These are phyloP conservation scores for Colletotrichum scovillei DNA, from an alignment of 2,329 filamentous ascomycete species.

Conservation along the genomic window DNA sequence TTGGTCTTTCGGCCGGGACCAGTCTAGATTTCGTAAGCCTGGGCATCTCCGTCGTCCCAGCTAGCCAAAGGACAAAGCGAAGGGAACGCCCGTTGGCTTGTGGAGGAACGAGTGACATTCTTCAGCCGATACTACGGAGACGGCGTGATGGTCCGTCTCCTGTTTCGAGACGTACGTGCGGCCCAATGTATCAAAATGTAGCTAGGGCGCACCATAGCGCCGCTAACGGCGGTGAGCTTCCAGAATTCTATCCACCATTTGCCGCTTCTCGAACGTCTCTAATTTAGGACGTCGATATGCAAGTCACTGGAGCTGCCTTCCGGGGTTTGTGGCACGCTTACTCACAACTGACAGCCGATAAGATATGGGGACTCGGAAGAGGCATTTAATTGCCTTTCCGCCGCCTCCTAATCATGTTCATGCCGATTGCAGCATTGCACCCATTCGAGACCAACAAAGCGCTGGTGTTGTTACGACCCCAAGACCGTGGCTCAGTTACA, in stretches of 20 bases:
- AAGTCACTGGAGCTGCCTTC: slow-evolving; percentile 4
- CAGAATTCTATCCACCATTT: slow-evolving; percentile 21
- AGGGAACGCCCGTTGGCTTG: slow-evolving; percentile 6
- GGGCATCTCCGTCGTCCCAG: slow-evolving; percentile 19
- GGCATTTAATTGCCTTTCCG: not conserved
- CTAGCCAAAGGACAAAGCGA: slow-evolving; percentile 20
- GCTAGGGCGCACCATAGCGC: slow-evolving; percentile 8
- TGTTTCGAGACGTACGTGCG: slow-evolving; percentile 19
- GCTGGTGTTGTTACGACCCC: not conserved
- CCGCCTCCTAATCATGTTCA: not conserved
- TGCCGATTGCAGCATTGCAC: not conserved
- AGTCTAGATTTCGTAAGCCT: slow-evolving; percentile 8
- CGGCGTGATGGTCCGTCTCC: slow-evolving; percentile 11
- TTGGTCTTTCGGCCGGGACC: slow-evolving; percentile 10
- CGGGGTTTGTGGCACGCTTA: slow-evolving; percentile 13
- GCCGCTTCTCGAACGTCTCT: slow-evolving; percentile 33
- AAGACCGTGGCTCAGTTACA: not conserved
- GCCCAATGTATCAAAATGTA: slow-evolving; percentile 1
- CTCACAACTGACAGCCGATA: not conserved
- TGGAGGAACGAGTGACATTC: slow-evolving; percentile 4
- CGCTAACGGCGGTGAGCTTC: slow-evolving; percentile 30
- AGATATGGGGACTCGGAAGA: not conserved
- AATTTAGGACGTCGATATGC: slow-evolving; percentile 16
- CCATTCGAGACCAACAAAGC: not conserved
- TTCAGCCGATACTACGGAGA: slow-evolving; percentile 14